These are phyloP conservation scores for Saccharomycopsis synnaedendra DNA, from an alignment of 805 yeast genomes.

Conservation along the genomic window DNA sequence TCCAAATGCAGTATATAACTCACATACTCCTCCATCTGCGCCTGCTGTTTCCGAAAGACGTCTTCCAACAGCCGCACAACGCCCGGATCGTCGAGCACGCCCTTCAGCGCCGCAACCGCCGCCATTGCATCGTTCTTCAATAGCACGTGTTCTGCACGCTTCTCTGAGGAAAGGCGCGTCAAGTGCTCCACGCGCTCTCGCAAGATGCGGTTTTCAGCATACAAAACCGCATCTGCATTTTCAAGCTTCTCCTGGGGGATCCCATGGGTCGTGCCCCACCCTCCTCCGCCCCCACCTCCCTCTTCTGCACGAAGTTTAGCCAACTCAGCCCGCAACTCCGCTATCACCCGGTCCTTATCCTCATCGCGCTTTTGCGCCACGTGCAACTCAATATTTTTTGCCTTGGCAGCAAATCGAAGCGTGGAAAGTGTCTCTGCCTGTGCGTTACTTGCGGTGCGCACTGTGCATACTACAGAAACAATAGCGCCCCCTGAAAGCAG, in stretches of 20 bases:
- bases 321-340: conserved; percentile 44
- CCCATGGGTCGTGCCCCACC: no score
- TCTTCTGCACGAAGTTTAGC: conserved; percentile 23
- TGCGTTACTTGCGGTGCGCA: conserved; percentile 51
- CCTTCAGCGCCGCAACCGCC: conserved; percentile 37
- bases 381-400: conserved; percentile 68
- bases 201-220: conserved; percentile 46
- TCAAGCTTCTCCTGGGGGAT: neutral
- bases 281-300: neutral
- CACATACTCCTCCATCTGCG: conserved; percentile 48
- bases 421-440: conserved; percentile 80
- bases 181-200: conserved; percentile 61
- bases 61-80: conserved; percentile 35
- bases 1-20: conserved; percentile 53
- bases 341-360: conserved; percentile 42
- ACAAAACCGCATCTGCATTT: neutral
- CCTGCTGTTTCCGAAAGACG: conserved; percentile 32
- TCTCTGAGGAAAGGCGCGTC: conserved; percentile 51
- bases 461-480: conserved; percentile 79
- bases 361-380: conserved; percentile 37
- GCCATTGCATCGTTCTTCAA: conserved; percentile 50
- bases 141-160: conserved; percentile 40
- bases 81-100: conserved; percentile 24
- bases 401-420: conserved; percentile 83
- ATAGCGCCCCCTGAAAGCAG: conserved; percentile 81